Conservation (phyloP, 176 grass and related monocot genomes). For the Carex parvula region DNA sequence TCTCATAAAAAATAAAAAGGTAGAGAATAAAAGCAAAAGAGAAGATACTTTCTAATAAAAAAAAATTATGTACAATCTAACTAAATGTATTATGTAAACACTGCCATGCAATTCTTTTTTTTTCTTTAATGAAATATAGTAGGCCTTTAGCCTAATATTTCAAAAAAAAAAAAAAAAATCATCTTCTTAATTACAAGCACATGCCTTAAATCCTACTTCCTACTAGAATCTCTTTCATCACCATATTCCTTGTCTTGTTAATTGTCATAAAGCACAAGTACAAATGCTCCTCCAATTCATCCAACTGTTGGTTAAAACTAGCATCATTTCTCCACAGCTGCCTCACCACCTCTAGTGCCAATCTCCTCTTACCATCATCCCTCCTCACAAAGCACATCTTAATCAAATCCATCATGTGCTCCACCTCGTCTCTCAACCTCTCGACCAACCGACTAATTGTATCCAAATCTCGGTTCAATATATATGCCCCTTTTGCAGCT, state of each 20-base stretch:
- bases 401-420: constrained; percentile 70
- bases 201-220: constrained; percentile 19
- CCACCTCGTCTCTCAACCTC: constrained; percentile 67
- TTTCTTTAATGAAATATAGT: no score
- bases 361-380: constrained; percentile 46
- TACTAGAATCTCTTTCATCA: constrained; percentile 52
- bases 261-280: constrained; percentile 95
- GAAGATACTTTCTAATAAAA: neutral
- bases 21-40: neutral
- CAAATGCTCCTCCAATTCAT: constrained; percentile 94
- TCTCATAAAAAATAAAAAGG: neutral
- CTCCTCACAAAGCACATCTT: constrained; percentile 54
- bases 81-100: no score
- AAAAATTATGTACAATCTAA: neutral
- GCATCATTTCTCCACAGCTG: constrained; percentile 71
- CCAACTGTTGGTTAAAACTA: constrained; percentile 80
- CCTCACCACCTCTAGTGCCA: constrained; percentile 70
- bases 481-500: constrained; percentile 75
- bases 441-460: constrained; percentile 81
- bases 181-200: neutral
- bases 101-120: no score
- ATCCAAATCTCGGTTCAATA: constrained; percentile 85
- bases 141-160: no score
- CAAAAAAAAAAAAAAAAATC: no score
- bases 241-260: constrained; percentile 83